These are phyloP conservation scores for Metschnikowia chrysomelidarum DNA, from an alignment of 805 yeast genomes.

Conservation along the genomic window DNA sequence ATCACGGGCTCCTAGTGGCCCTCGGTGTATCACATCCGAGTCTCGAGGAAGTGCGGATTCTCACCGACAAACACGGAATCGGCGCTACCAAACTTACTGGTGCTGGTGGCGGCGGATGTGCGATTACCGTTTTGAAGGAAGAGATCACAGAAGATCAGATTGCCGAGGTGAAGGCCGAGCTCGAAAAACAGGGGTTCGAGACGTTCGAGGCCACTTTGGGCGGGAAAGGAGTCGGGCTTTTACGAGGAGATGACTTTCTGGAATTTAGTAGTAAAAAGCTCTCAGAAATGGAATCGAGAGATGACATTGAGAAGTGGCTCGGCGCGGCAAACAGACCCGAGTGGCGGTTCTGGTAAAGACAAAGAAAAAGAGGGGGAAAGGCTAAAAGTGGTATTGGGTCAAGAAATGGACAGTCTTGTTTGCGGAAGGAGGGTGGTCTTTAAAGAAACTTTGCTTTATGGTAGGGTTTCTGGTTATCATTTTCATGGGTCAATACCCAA, in stretches of 20 bases:
- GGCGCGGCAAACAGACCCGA: slow-evolving; percentile 42
- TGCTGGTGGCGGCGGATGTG: slow-evolving; percentile 99
- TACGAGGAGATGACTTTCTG: slow-evolving; percentile 18
- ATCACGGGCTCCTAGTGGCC: slow-evolving; percentile 83
- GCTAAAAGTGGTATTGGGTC: too few relatives aligned
- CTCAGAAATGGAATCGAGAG: slow-evolving; percentile 36
- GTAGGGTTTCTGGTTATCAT: too few relatives aligned
- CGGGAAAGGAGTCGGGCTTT: slow-evolving; percentile 80
- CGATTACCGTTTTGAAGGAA: slow-evolving; percentile 73
- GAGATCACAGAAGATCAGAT: slow-evolving; percentile 34
- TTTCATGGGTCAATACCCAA: too few relatives aligned
- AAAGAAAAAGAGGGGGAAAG: too few relatives aligned
- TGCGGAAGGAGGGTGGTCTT: too few relatives aligned
- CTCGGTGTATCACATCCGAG: slow-evolving; percentile 92
- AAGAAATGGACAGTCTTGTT: too few relatives aligned
- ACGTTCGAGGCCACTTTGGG: slow-evolving; percentile 81
- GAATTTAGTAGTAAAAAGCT: slow-evolving; percentile 36
- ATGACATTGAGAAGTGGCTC: slow-evolving; percentile 46
- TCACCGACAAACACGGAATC: slow-evolving; percentile 59
- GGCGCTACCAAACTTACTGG: slow-evolving; percentile 96
- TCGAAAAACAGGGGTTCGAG: slow-evolving; percentile 55
- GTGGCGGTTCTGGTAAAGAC: slow-evolving; percentile 64
- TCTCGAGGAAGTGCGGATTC: slow-evolving; percentile 69
- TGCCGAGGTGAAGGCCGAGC: slow-evolving; percentile 34
- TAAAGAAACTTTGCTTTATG: too few relatives aligned